Evolutionary conservation across 2,329 filamentous ascomycete genomes (phyloP).

Genomic region (Colletotrichum chlorophyti): DNA sequence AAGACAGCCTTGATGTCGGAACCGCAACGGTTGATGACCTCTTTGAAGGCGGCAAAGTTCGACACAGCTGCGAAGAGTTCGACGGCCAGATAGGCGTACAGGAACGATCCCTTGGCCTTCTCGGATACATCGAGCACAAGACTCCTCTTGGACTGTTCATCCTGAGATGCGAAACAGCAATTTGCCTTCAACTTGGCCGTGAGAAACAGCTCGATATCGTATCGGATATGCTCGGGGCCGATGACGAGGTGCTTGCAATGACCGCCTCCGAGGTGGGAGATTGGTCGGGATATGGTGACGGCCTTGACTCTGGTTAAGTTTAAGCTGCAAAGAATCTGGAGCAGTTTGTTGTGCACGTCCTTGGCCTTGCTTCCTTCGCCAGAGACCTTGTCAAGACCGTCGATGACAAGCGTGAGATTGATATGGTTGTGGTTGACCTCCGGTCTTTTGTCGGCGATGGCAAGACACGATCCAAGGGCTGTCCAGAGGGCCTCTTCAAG

Average conservation of each 20-base stretch:
- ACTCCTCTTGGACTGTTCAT: conserved; percentile 28
- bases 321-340: conserved; percentile 38
- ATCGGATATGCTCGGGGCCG: conserved; percentile 38
- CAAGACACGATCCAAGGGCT: conserved; percentile 40
- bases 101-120: conserved; percentile 43
- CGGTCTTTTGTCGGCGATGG: too few relatives aligned
- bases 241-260: conserved; percentile 40
- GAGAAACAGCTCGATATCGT: conserved; percentile 42
- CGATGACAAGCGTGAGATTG: conserved; percentile 42
- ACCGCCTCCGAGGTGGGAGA: conserved; percentile 37
- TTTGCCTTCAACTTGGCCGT: conserved; percentile 33
- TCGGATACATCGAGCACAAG: conserved; percentile 38
- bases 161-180: conserved; percentile 27
- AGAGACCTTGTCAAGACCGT: conserved; percentile 44
- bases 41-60: conserved; percentile 33
- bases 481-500: conserved; percentile 42
- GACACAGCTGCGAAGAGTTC: conserved; percentile 32
- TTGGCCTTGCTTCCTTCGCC: conserved; percentile 33
- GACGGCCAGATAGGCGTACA: conserved; percentile 44
- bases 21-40: conserved; percentile 33
- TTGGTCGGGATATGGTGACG: conserved; percentile 44
- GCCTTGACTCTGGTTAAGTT: conserved; percentile 37
- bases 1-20: conserved; percentile 34
- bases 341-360: conserved; percentile 38
- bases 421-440: conserved; percentile 36